Evolutionary conservation across 805 yeast genomes (phyloP), one percentile per base, ranked within the genome.

Genomic region (Metschnikowia vanudenii): DNA sequence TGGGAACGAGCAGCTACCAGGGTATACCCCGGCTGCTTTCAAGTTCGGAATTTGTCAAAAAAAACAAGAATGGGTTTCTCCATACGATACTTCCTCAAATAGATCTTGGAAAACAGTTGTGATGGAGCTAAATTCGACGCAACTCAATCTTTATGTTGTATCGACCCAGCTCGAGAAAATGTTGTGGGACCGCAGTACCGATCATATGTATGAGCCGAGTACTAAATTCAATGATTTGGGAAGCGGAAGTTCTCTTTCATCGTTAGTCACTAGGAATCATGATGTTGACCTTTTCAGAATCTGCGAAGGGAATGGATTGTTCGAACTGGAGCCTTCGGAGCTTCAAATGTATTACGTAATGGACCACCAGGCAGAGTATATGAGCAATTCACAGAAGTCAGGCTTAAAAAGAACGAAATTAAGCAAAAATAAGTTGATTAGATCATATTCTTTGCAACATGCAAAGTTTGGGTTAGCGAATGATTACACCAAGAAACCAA

Each of bases 91-190:
- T 2, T 75, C 95, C 0, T 73, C 81, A 2, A 62, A 72, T 8
- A 72, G 96, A 51, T 75, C 79, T 10, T 91, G 98, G 98, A 76
- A 74, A 54, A 70, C 76, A 36, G 76, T 76, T 37, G 71, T 85
- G 18, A 72, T 88, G 63, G 95, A 86, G 58, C 69, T 91, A 41
- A 89, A 91, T 70, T 87, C 92, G 16, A 91, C 97, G 1, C 96
- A 88, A 66, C 68, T 91, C 30, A 86, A 86, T 63, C 69, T 91
- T 45, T 87, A 85, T 62, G 57, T 64, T 14, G 69, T 72, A 5
- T 75, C 76, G 1, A 55, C 55, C 19, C 54, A 57, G 32, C 44
- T 68, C 30, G 75, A 71, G 44, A 53, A 50, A 26, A 26, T 4
- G 3, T 35, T 41, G 14, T 26, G 44, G 38, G 28, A 17, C n/a